Conservation (phyloP, 192 early-diverging fungal genomes). For the Spizellomyces sp. region DNA sequence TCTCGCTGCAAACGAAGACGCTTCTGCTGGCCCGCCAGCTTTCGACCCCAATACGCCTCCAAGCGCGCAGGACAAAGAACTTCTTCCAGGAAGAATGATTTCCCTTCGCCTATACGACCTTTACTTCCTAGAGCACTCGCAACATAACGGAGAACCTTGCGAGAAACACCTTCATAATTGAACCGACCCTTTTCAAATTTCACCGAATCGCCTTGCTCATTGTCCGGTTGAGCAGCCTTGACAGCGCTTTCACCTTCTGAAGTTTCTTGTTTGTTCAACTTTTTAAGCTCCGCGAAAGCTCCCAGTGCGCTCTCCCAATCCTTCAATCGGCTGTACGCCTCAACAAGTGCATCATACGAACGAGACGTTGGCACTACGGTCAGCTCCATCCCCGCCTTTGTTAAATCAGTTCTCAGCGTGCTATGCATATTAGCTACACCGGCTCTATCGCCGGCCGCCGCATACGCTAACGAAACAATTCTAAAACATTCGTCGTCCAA, state of each 20-base stretch:
- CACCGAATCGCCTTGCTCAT: too few species aligned
- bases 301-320: not conserved
- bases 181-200: too few species aligned
- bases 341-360: slow-evolving; percentile 8
- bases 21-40: slow-evolving; percentile 12
- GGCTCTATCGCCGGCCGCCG: not conserved
- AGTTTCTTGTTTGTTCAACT: not conserved
- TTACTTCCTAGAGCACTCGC: not conserved
- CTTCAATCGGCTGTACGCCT: slow-evolving; percentile 11
- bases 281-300: slow-evolving; percentile 12
- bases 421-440: not conserved
- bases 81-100: slow-evolving; percentile 6
- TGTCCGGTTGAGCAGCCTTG: not conserved
- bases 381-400: too few species aligned
- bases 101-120: not conserved
- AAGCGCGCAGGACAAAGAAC: slow-evolving; percentile 8
- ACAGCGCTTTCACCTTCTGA: not conserved
- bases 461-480: not conserved
- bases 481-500: not conserved
- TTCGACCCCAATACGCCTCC: not conserved
- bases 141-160: slow-evolving; percentile 13
- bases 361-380: not conserved
- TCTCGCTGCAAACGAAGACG: not conserved
- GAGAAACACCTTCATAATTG: not conserved
- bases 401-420: not conserved